Evolutionary conservation across 2,329 filamentous ascomycete species (phyloP).

Genomic region (Fusarium sp.): DNA sequence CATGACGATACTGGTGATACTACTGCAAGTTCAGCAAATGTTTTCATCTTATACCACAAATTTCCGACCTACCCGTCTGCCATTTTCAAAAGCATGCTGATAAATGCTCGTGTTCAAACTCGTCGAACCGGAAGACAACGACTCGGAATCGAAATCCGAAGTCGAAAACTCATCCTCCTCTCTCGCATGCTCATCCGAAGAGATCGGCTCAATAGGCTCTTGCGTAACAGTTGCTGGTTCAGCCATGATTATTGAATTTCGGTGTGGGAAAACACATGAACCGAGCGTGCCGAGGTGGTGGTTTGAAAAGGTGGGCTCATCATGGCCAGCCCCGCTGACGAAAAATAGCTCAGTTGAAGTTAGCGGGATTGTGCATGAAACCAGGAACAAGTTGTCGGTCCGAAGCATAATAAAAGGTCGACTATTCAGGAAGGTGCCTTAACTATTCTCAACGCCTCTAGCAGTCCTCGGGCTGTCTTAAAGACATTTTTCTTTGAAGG

Average conservation of each 20-base stretch:
- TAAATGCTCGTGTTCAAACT: constrained; percentile 45
- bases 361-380: neutral
- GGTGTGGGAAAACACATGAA: neutral
- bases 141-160: constrained; percentile 37
- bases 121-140: constrained; percentile 33
- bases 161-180: constrained; percentile 44
- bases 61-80: constrained; percentile 33
- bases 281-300: neutral
- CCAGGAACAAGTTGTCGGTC: neutral
- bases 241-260: constrained; percentile 14
- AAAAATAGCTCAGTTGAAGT: constrained; percentile 28
- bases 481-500: no score
- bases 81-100: constrained; percentile 46
- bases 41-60: accelerated
- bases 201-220: constrained; percentile 28
- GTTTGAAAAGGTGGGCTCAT: neutral
- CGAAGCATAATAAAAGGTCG: neutral
- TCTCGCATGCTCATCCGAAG: constrained; percentile 4
- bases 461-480: no score
- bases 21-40: neutral
- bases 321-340: constrained; percentile 13
- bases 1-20: constrained; percentile 47
- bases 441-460: no score
- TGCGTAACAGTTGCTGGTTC: constrained; percentile 1
- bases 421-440: neutral